These are phyloP conservation scores for Dendrobium nobile DNA, from an alignment of 106 monocot genomes.

Conservation along the genomic window DNA sequence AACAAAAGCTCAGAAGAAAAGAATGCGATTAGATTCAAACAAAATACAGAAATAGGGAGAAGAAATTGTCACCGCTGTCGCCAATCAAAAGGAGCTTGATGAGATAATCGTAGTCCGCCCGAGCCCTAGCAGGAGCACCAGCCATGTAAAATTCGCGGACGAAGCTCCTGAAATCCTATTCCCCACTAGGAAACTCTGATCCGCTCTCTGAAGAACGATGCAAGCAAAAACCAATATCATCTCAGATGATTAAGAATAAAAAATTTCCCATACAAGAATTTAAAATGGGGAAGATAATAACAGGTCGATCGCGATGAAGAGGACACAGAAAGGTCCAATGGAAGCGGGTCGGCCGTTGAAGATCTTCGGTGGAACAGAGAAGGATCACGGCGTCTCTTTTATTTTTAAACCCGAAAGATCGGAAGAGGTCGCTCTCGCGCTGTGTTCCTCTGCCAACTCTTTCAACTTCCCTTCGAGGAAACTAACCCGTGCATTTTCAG, in stretches of 20 bases:
- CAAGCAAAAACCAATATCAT: neutral
- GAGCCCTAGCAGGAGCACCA: slow-evolving; percentile 45
- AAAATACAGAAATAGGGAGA: neutral
- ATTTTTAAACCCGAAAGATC: neutral
- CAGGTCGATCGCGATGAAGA: neutral
- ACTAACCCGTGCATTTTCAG: neutral
- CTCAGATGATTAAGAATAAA: neutral
- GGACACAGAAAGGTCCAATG: neutral
- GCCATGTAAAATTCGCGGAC: slow-evolving; percentile 25
- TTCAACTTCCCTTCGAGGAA: neutral
- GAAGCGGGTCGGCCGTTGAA: slow-evolving; percentile 1
- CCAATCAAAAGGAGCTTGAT: slow-evolving; percentile 58
- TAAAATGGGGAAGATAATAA: slow-evolving; percentile 3
- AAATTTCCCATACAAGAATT: neutral
- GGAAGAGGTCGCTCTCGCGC: neutral
- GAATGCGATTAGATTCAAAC: neutral
- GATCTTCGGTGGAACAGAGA: neutral
- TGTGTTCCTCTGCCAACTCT: slow-evolving; percentile 1
- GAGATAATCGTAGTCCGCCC: slow-evolving; percentile 65
- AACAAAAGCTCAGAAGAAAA: neutral
- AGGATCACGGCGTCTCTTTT: slow-evolving; percentile 1
- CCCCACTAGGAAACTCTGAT: neutral
- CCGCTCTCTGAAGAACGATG: slow-evolving; percentile 2
- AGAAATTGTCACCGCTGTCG: slow-evolving; percentile 43
- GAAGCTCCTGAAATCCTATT: neutral